phyloP scores from a whole-genome alignment of 768 basidiomycete genomes.

The Leucosporidium yakuticum region DNA sequence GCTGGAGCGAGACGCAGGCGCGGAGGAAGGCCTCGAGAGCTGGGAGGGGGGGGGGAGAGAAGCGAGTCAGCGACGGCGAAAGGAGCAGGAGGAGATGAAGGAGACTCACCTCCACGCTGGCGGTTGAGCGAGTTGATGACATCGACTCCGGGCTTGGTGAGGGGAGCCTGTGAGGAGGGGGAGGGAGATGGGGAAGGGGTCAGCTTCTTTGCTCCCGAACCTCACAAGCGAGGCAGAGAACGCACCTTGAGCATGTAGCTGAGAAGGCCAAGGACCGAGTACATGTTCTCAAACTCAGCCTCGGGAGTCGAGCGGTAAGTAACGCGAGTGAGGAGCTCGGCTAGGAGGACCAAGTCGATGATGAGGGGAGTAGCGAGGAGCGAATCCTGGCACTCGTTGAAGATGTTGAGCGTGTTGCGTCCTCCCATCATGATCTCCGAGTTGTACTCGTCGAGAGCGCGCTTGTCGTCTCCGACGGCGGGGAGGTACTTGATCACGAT shows the following conservation, averaged over 20 bases:
- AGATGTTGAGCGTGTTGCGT: conserved; percentile 70
- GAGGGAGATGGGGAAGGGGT: too few species aligned
- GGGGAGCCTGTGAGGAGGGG: conserved; percentile 30
- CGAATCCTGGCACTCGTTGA: conserved; percentile 96
- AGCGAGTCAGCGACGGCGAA: too few species aligned
- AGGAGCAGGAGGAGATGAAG: too few species aligned
- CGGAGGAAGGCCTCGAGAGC: conserved; percentile 25
- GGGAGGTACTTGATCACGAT: conserved; percentile 90
- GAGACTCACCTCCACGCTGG: conserved; percentile 54
- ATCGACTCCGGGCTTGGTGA: conserved; percentile 59
- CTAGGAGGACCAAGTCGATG: conserved; percentile 83
- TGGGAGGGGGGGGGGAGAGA: too few species aligned
- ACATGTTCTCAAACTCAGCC: conserved; percentile 70
- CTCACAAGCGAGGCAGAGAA: neutral
- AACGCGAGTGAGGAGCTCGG: conserved; percentile 88
- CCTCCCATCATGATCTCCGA: conserved; percentile 97
- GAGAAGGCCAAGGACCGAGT: conserved; percentile 85
- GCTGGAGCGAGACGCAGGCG: conserved; percentile 38
- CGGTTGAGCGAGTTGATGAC: conserved; percentile 93
- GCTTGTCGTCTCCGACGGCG: conserved; percentile 93
- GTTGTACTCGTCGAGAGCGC: conserved; percentile 99
- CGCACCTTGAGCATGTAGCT: conserved; percentile 96
- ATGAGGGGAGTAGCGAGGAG: conserved; percentile 93
- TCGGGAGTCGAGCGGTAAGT: conserved; percentile 59
- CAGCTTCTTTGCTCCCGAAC: too few species aligned